These are phyloP conservation scores for Lentinula novae-zelandiae DNA, from an alignment of 1,284 basidiomycete species.

Conservation along the genomic window DNA sequence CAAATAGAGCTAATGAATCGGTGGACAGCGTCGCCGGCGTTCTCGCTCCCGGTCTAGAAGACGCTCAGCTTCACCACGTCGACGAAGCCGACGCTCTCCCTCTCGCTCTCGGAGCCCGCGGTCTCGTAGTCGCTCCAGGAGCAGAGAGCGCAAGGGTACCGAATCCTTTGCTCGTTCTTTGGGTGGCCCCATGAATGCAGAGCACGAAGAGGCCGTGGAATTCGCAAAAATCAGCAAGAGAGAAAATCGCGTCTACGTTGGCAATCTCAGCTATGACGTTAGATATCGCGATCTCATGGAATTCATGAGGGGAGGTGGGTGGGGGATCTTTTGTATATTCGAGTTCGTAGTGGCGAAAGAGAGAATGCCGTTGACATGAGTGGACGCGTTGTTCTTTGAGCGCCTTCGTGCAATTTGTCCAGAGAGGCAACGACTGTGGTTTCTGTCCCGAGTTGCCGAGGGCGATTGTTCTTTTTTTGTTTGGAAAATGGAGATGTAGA, in stretches of 20 bases:
- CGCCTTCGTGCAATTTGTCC: not conserved
- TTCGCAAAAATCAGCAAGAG: slow-evolving; percentile 92
- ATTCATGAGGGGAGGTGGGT: slow-evolving; percentile 96
- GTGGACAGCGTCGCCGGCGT: slow-evolving; percentile 34
- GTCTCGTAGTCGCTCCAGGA: slow-evolving; percentile 59
- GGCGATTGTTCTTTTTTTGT: slow-evolving; percentile 41
- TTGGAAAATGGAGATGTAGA: slow-evolving; percentile 60
- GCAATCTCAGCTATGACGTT: slow-evolving; percentile 96
- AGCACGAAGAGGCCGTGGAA: slow-evolving; percentile 84
- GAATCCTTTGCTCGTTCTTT: slow-evolving; percentile 76
- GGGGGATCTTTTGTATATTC: slow-evolving; percentile 32
- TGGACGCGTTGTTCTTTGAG: slow-evolving; percentile 1
- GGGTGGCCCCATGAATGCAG: slow-evolving; percentile 89
- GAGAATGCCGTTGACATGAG: slow-evolving; percentile 15
- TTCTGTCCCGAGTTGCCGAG: slow-evolving; percentile 23
- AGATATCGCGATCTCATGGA: slow-evolving; percentile 97
- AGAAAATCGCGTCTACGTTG: slow-evolving; percentile 98
- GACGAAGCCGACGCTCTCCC: slow-evolving; percentile 51
- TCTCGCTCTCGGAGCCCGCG: slow-evolving; percentile 51
- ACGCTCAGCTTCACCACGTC: slow-evolving; percentile 62
- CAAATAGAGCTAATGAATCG: not conserved
- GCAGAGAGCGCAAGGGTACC: slow-evolving; percentile 53
- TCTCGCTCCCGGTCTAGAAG: slow-evolving; percentile 55
- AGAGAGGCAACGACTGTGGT: slow-evolving; percentile 15
- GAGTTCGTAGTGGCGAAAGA: slow-evolving; percentile 35